Percentiles rank a stretch among this genome's conserved stretches.
Evolutionary conservation across 2,329 filamentous ascomycete genomes (phyloP).

Genomic region (Conoideocrella luteorostrata): DNA sequence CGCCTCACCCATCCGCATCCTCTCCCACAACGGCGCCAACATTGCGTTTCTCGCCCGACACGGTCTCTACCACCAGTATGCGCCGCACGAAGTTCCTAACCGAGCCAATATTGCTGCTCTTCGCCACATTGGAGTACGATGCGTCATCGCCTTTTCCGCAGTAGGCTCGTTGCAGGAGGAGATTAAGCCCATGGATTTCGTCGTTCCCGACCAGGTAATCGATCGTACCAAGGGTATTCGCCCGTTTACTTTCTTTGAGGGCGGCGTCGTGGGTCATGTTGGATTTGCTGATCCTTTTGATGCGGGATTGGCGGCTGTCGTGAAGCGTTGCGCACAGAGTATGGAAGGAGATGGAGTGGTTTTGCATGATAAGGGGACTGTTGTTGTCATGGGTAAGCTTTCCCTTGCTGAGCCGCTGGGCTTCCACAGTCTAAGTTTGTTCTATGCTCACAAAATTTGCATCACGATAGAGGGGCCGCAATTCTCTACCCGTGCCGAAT

Average conservation of each 20-base stretch:
- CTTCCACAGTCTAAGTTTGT: no score
- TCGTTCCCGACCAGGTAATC: slow-evolving; percentile 92
- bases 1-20: slow-evolving; percentile 70
- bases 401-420: background rate
- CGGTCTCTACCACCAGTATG: slow-evolving; percentile 79
- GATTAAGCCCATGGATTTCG: slow-evolving; percentile 93
- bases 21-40: slow-evolving; percentile 74
- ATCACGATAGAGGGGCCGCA: slow-evolving; percentile 98
- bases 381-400: slow-evolving; percentile 82
- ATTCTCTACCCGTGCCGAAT: slow-evolving; percentile 94
- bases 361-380: slow-evolving; percentile 75
- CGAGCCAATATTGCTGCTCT: slow-evolving; percentile 98
- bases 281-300: slow-evolving; percentile 97
- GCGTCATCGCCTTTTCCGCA: slow-evolving; percentile 89
- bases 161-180: slow-evolving; percentile 89
- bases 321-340: slow-evolving; percentile 66
- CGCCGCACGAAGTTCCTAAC: slow-evolving; percentile 89
- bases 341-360: slow-evolving; percentile 79
- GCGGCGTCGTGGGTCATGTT: slow-evolving; percentile 86
- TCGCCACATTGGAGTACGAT: slow-evolving; percentile 79
- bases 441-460: no score
- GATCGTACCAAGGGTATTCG: slow-evolving; percentile 94
- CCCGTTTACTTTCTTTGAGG: slow-evolving; percentile 93
- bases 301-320: slow-evolving; percentile 64
- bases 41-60: slow-evolving; percentile 94